Evolutionary conservation across 805 yeast genomes (phyloP), one percentile per base, ranked within the genome.

Genomic region (Sugiyamaella valdiviana): DNA sequence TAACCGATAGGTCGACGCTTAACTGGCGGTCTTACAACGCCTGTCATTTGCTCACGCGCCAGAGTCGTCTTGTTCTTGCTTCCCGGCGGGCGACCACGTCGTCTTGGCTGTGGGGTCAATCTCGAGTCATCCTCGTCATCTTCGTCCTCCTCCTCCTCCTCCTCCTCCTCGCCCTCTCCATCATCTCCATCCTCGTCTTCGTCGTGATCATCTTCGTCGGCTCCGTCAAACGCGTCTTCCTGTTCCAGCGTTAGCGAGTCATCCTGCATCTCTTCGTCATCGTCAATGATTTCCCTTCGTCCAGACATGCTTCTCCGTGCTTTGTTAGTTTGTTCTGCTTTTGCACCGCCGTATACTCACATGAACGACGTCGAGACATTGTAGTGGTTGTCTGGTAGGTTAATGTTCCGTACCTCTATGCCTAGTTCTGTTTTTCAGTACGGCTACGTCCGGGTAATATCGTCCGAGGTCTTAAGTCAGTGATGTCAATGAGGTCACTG

Each of bases 51-150:
- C 14, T 26, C 64, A 23, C 50, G 43, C 7, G 47, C 58, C 6
- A 55, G 52, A 3, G 58, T 54, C 22, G 54, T 23, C 51, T 55
- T 60, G 52, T 58, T 61, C 39, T 55, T 58, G 43, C 57, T 51
- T 24, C 65, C 64, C n/a, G 67, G 66, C 1, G 66, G 66, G n/a
- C 66, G 45, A 16, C 69, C 68, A 22, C 65, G 62, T 15, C 64
- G 57, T 6, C 66, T 41, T 16, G 50, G 50, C 24, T 49, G 42
- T 15, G 56, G 51, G 1, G 46, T 39, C 36, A n/a, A 48, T 55
- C 54, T 56, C 46, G 57, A 59, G 19, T 49, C 55, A 12, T 45
- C 50, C 32, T 45, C 48, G 26, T 49, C 53, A 15, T 48, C 63
- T 1, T 47, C 61, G 6, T 52, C 57, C n/a, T 57, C 63, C 10